phyloP scores from a whole-genome alignment of 208 protist species.

The Acanthamoeba healyi region DNA sequence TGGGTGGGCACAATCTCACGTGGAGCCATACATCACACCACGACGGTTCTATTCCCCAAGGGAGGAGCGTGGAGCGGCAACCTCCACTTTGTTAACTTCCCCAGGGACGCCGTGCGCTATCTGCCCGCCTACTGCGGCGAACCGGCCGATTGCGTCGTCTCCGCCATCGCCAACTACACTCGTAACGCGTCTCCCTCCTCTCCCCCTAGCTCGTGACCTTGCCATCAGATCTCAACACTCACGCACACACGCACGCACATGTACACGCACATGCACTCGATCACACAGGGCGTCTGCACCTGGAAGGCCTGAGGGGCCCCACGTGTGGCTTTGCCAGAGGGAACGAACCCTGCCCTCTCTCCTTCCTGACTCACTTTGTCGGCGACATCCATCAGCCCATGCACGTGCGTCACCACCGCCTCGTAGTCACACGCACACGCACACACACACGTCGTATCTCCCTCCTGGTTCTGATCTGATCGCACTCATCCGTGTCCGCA shows the following conservation, averaged over 20 bases:
- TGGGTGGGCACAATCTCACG: not conserved
- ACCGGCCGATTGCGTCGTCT: not conserved
- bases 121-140: not conserved
- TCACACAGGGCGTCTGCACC: not conserved
- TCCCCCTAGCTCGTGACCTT: too few species aligned
- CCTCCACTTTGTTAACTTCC: conserved; percentile 19
- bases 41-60: not conserved
- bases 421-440: too few species aligned
- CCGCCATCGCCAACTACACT: conserved; percentile 28
- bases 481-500: too few species aligned
- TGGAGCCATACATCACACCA: too few species aligned
- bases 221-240: too few species aligned
- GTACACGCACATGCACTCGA: too few species aligned
- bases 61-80: not conserved
- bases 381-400: conserved; percentile 33
- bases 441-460: too few species aligned
- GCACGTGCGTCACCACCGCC: not conserved
- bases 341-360: conserved; percentile 11
- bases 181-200: not conserved
- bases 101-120: not conserved
- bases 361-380: conserved; percentile 24
- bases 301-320: not conserved
- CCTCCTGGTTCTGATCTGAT: too few species aligned
- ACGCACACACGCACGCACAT: too few species aligned
- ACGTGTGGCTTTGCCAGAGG: not conserved